phyloP scores from a whole-genome alignment of 2,329 filamentous ascomycete species.

The Cladosporium cucumerinum region DNA sequence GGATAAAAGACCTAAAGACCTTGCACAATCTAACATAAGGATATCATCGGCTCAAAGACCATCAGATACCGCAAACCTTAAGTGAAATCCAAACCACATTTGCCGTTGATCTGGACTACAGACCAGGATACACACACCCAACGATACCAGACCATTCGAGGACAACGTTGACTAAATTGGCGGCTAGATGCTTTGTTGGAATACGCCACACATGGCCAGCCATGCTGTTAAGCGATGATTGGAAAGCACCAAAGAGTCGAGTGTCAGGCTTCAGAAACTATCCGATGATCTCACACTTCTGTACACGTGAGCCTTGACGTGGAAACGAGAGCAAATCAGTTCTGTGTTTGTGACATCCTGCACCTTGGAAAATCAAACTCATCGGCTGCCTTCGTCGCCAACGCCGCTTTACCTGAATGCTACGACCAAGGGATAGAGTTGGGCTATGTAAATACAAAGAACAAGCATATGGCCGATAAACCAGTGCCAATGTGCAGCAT shows the following conservation, averaged over 20 bases:
- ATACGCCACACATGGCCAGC: neutral
- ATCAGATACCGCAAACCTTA: neutral
- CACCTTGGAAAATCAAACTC: neutral
- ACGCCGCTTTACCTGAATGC: neutral
- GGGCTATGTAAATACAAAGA: neutral
- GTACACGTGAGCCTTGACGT: neutral
- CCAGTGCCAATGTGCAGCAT: neutral
- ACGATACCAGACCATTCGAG: neutral
- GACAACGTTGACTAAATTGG: neutral
- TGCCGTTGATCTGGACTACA: neutral
- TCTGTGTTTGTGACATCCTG: neutral
- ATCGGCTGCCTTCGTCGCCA: neutral
- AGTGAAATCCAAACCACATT: neutral
- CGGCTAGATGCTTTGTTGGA: neutral
- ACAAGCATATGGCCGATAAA: neutral
- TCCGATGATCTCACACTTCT: neutral
- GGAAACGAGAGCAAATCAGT: neutral
- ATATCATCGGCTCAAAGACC: neutral
- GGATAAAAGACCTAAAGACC: neutral
- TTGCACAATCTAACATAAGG: neutral
- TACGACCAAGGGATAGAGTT: neutral
- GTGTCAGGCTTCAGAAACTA: no score
- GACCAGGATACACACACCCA: neutral
- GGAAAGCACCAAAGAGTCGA: neutral
- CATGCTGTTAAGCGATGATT: neutral